Base-by-base conservation (phyloP, 495 filamentous ascomycete genomes). In the Viridothelium virens region DNA sequence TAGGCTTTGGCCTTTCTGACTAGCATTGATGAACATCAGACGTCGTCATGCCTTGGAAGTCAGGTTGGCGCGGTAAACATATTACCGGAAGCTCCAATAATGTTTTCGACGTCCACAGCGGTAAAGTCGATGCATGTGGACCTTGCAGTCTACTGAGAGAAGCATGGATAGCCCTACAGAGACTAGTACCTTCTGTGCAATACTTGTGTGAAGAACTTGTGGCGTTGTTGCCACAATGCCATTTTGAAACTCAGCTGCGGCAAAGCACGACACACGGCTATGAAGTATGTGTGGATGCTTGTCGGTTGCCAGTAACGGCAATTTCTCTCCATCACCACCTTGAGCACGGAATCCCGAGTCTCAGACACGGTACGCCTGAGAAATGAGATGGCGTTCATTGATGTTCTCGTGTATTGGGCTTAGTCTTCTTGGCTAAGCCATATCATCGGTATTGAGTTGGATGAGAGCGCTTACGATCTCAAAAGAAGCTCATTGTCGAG, bases 11-110 rank as follows among this genome's bases (percentile, higher is more conserved):
- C 7, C 53, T 59, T 44, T 14, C 14, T 36, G 9, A 34, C 53
- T 36, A 36, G 53, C 53, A 59, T 59, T 33, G 14, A 59, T 36
- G 31, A 14, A 36, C 6, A 59, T 59, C 53, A 59, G 31, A 59
- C 53, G 14, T 59, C 31, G 53, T 59, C 53, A 59, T 59, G 53
- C 53, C 53, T 59, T 36, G 31, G 5, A 59, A 36, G 53, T 10
- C 11, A 36, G 36, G 7, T 36, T 36, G 25, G 53, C 14, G 5
- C 11, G 25, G 31, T 59, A 36, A 34, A 59, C 53, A 59, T 14
- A 59, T 18, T 59, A 36, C 31, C 53, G 14, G 36, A 59, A 59
- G 53, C 53, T 59, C 36, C 53, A 59, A 36, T 31, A 6, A 36
- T 9, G 53, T 59, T 59, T 59, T 31, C 7, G 31, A 36, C 5